phyloP scores from a whole-genome alignment of 106 monocot species.

The Dendrobium chrysotoxum region DNA sequence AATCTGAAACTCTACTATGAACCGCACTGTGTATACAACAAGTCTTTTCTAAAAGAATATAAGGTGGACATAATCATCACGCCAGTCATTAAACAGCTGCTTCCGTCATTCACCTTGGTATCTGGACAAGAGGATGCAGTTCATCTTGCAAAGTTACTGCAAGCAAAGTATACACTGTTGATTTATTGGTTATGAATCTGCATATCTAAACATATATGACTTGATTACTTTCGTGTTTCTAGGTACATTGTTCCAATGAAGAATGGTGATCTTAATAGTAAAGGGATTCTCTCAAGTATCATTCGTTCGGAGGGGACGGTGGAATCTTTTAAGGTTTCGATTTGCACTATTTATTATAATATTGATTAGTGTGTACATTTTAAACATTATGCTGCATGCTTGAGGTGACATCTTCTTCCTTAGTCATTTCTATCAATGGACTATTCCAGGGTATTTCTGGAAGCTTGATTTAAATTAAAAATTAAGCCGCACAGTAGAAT shows the following conservation, averaged over 20 bases:
- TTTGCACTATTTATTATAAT: no score
- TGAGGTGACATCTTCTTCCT: no score
- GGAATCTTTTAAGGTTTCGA: slow-evolving; percentile 73
- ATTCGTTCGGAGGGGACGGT: slow-evolving; percentile 43
- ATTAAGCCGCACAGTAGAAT: no score
- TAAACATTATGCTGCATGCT: no score
- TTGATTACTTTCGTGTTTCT: neutral
- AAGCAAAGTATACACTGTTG: slow-evolving; percentile 55
- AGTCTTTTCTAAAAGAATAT: slow-evolving; percentile 43
- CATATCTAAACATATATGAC: neutral
- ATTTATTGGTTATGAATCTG: neutral
- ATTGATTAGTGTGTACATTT: no score
- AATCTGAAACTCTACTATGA: slow-evolving; percentile 66
- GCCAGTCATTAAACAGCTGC: slow-evolving; percentile 81
- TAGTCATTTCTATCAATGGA: no score
- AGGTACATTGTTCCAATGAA: slow-evolving; percentile 82
- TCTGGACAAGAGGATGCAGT: slow-evolving; percentile 97
- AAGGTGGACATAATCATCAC: slow-evolving; percentile 76
- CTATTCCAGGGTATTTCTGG: no score
- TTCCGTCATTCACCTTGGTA: slow-evolving; percentile 77
- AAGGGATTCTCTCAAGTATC: slow-evolving; percentile 59
- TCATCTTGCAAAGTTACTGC: slow-evolving; percentile 62
- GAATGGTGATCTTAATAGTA: slow-evolving; percentile 74
- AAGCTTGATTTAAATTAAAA: no score
- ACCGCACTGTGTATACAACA: slow-evolving; percentile 81